A percentile compares a stretch with the other conserved stretches of the same genome.
phyloP scores from a whole-genome alignment of 306 rosid species.

The Luffa acutangula region DNA sequence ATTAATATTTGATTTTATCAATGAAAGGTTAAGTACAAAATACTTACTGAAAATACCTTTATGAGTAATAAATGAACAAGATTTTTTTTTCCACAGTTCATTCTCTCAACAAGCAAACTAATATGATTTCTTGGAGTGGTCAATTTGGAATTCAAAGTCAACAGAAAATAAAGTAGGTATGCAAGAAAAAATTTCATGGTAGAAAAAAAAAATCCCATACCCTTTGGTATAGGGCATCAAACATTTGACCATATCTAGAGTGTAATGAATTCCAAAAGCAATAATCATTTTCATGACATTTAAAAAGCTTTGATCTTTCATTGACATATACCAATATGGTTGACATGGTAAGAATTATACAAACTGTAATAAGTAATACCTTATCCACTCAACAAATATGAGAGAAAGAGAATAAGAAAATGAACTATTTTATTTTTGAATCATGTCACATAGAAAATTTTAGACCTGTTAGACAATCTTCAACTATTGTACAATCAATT shows the following conservation, averaged over 20 bases:
- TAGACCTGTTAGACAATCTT: neutral
- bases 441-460: neutral
- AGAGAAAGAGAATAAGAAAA: neutral
- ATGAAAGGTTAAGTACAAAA: neutral
- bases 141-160: neutral
- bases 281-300: neutral
- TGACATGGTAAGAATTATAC: neutral
- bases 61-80: neutral
- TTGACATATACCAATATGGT: neutral
- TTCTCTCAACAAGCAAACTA: neutral
- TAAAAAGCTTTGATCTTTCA: neutral
- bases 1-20: neutral
- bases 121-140: neutral
- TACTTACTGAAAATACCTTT: neutral
- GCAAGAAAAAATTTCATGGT: neutral
- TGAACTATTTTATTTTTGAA: neutral
- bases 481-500: neutral
- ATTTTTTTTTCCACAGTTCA: neutral
- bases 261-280: neutral
- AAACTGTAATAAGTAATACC: neutral
- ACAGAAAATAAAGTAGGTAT: neutral
- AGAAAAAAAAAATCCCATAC: neutral
- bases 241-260: neutral
- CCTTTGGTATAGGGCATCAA: constrained; percentile 3
- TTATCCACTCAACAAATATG: neutral